Evolutionary conservation across 495 filamentous ascomycete species (phyloP), one percentile per base, ranked within the genome.

Genomic region (Zalerion maritima): DNA sequence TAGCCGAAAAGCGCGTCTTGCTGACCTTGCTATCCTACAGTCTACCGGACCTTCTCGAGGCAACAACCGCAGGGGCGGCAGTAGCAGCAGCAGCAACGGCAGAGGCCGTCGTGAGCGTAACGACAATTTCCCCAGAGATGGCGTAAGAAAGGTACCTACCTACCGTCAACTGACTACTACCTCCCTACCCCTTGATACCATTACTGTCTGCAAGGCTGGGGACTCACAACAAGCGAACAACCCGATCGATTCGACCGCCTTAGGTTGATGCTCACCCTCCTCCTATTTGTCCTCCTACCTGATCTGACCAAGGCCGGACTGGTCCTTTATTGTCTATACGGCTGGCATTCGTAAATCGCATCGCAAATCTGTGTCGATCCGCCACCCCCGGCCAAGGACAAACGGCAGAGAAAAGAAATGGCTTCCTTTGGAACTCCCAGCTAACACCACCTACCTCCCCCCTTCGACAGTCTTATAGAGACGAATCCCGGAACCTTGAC

Each of bases 91-190:
- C 30, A 37, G 42, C 25, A 53, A 66, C 38, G 58, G 61, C 36
- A 48, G 62, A 46, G 68, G 69, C 38, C 67, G 66, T 30, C 60
- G 64, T 44, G 63, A 65, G 46, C 62, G 66, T 52, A 47, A 48
- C 29, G 57, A 60, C 31, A 52, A 67, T 17, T 73, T 71, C 46
- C 72, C 75, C 47, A 73, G 73, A 54, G 73, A 83, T 60, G 80
- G 78, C 56, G 65, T 80, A 48, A 84, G 74, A 84, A 86, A 84
- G 77, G 76, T 81, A 53, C 18, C 54, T 18, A 15, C 11, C 25
- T n/a, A 13, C 26, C n/a, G 28, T 21, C 24, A 12, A 31, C 18
- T 3, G 14, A 4, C 16, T 21, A 6, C n/a, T 17, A 5, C 16
- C 15, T 12, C 13, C 17, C 6, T 13, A 19, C 18, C 20, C 13